Base-by-base conservation (phyloP, 164 flowering plant species). In the Magnolia officinalis region DNA sequence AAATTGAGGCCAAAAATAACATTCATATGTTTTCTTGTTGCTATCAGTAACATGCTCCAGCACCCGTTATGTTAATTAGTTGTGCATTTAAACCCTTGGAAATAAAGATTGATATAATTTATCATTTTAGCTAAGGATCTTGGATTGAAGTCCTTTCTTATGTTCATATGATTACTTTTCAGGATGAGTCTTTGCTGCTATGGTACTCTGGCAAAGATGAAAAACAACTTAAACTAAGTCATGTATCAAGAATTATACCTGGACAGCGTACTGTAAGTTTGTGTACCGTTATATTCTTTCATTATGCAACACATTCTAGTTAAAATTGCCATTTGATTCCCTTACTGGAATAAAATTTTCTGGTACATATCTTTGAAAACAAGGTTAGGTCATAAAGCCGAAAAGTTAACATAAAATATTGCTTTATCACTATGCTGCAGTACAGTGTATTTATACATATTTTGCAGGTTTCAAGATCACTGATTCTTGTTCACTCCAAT, bases 221-320 rank as follows among this genome's bases (percentile, higher is more conserved):
- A 87, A 95, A 88, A 77, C 92, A 88, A 7, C 87, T 95, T 67
- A 90, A 90, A 77, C 89, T 95, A 31, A 83, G 86, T 85, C 88
- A 86, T 19, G 96, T 95, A 72, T 84, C 92, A 58, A 90, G 80
- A 88, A 91, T 95, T 72, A 90, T 95, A 82, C 97, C 98, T 72
- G 98, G 98, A 75, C 97, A 95, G 81, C 91, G 96, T 45, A 95
- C 98, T 75, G 98, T 95, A 83, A 95, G 97, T 82, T 75, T 79
- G n/a, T 77, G 70, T 49, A 16, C 4, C 20, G 11, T 13, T 11
- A n/a, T 29, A 8, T 49, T 61, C n/a, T 52, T 63, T 51, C 13
- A 4, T 55, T 70, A n/a, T 64, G 24, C 19, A 20, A 6, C 16
- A 67, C 19, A 2, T 67, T 72, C 63, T n/a, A 19, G 69, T 8